Evolutionary conservation across 2,329 filamentous ascomycete genomes (phyloP).

Genomic region (Beauveria brongniartii): DNA sequence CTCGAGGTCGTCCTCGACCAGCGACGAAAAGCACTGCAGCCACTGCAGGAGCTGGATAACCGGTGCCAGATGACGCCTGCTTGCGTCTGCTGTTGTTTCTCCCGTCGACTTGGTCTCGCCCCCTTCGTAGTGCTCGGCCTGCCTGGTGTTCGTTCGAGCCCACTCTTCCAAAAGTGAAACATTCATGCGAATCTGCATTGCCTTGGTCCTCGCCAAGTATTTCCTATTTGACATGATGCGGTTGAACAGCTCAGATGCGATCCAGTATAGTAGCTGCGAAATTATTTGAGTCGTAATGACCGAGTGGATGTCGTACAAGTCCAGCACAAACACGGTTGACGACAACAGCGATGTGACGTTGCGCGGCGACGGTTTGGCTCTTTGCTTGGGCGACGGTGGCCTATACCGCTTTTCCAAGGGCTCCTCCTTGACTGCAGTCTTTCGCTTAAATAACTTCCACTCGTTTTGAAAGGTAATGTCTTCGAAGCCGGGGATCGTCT

Average conservation of each 20-base stretch:
- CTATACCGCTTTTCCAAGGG: slow-evolving; percentile 84
- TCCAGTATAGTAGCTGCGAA: slow-evolving; percentile 91
- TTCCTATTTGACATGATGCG: slow-evolving; percentile 94
- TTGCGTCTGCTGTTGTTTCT: slow-evolving; percentile 78
- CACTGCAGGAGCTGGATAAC: slow-evolving; percentile 92
- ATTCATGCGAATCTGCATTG: slow-evolving; percentile 99
- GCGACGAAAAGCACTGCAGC: slow-evolving; percentile 94
- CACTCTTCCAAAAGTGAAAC: slow-evolving; percentile 92
- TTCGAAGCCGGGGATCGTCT: slow-evolving; percentile 95
- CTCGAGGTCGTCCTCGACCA: slow-evolving; percentile 77
- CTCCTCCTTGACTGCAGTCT: slow-evolving; percentile 82
- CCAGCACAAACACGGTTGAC: slow-evolving; percentile 91
- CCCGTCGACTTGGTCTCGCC: slow-evolving; percentile 79
- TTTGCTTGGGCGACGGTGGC: slow-evolving; percentile 85
- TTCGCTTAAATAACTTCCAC: slow-evolving; percentile 94
- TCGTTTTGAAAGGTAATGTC: slow-evolving; percentile 97
- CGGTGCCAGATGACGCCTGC: slow-evolving; percentile 76
- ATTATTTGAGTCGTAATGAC: slow-evolving; percentile 90
- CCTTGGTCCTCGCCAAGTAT: slow-evolving; percentile 91
- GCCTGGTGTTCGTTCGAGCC: slow-evolving; percentile 86
- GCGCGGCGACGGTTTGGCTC: slow-evolving; percentile 83
- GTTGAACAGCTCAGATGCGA: slow-evolving; percentile 94
- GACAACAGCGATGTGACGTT: slow-evolving; percentile 94
- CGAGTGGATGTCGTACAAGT: slow-evolving; percentile 98
- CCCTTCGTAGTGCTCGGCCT: slow-evolving; percentile 91